Percentiles rank a stretch among this genome's conserved stretches.
These are phyloP conservation scores for Ramalina intermedia DNA, from an alignment of 495 filamentous ascomycete genomes.

Conservation along the genomic window DNA sequence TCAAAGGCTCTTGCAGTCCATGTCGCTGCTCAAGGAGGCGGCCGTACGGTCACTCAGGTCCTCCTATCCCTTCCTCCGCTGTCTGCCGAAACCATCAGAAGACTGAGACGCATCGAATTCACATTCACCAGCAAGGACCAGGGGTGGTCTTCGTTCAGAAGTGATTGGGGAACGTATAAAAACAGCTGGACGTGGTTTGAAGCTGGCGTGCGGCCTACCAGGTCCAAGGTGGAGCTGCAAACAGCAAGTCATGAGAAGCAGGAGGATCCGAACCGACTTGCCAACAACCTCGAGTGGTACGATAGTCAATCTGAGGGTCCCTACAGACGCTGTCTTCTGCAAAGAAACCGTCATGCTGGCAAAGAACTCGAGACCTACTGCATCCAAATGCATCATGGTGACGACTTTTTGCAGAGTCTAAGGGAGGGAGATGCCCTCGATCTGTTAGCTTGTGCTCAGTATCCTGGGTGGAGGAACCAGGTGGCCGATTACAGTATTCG, in stretches of 20 bases:
- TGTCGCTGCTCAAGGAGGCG: too few relatives aligned
- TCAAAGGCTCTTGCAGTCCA: neutral
- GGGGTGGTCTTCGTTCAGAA: conserved; percentile 35
- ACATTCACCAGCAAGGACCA: conserved; percentile 52
- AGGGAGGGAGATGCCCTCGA: conserved; percentile 50
- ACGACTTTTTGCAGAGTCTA: conserved; percentile 30
- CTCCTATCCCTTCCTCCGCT: conserved; percentile 6
- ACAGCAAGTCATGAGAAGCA: conserved; percentile 3
- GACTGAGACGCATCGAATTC: conserved; percentile 44
- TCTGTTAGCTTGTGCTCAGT: conserved; percentile 50
- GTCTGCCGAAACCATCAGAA: neutral
- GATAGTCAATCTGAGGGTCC: conserved; percentile 1
- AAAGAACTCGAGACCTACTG: conserved; percentile 37
- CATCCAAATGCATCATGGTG: conserved; percentile 29
- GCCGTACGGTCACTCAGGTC: neutral
- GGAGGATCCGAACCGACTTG: neutral
- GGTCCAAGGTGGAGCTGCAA: neutral
- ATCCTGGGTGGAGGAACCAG: conserved; percentile 45
- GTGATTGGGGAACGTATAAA: conserved; percentile 32
- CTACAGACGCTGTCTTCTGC: conserved; percentile 19
- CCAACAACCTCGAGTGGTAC: neutral
- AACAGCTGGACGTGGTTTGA: conserved; percentile 62
- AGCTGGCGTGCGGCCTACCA: conserved; percentile 35
- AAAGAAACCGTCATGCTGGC: conserved; percentile 23
- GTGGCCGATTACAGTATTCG: conserved; percentile 41